Evolutionary conservation across 1,284 basidiomycete species (phyloP).

Genomic region (Rhodotorula sp.): DNA sequence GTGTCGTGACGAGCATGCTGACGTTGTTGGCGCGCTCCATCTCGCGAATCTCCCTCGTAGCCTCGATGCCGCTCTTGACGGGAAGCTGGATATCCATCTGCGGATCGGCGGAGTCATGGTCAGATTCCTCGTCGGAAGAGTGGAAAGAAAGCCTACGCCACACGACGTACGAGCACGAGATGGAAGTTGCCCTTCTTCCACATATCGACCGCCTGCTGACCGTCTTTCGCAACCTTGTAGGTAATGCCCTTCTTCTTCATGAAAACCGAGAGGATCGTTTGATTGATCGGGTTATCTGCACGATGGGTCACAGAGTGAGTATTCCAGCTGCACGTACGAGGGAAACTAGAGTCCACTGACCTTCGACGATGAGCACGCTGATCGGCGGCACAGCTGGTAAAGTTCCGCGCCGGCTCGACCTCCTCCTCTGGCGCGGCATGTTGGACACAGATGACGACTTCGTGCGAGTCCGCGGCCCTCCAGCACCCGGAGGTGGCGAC

Average conservation of each 20-base stretch:
- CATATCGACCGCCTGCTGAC: conserved; percentile 91
- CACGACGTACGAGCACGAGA: conserved; percentile 76
- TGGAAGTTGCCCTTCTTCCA: conserved; percentile 94
- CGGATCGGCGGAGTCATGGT: neutral
- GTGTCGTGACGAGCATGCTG: conserved; percentile 66
- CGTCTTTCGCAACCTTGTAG: conserved; percentile 91
- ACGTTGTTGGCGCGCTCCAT: conserved; percentile 70
- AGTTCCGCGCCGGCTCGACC: conserved; percentile 21
- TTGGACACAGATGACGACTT: neutral
- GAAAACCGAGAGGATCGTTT: conserved; percentile 91
- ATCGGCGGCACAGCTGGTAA: conserved; percentile 76
- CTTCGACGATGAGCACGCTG: conserved; percentile 92
- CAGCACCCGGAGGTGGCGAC: conserved; percentile 3
- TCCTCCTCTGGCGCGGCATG: conserved; percentile 15
- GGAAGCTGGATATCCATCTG: conserved; percentile 99
- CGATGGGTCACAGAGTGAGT: neutral
- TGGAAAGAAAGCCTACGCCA: neutral
- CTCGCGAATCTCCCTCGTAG: conserved; percentile 91
- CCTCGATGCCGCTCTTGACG: conserved; percentile 96
- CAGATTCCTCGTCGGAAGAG: neutral
- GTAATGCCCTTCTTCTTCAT: conserved; percentile 96
- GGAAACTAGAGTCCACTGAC: conserved; percentile 54
- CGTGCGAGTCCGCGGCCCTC: neutral
- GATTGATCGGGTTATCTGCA: conserved; percentile 97
- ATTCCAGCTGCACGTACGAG: too few relatives aligned